Evolutionary conservation across 2,329 filamentous ascomycete species (phyloP), one percentile per base, ranked within the genome.

Genomic region (Alternaria triticina): DNA sequence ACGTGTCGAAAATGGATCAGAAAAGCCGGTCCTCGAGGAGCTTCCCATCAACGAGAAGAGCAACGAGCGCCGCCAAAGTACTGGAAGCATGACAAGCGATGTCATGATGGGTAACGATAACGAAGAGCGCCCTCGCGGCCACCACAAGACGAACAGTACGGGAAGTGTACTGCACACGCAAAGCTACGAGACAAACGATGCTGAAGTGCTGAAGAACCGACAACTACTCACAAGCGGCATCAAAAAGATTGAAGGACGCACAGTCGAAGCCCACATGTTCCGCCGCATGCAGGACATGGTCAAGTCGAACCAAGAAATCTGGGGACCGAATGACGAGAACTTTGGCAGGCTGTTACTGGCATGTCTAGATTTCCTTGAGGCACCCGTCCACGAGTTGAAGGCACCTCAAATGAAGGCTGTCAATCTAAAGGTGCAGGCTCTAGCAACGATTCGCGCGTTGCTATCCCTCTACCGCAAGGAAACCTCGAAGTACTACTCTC

Each of bases 201-300:
- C 78, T n/a, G 80, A 82, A 74, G 82, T 77, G 43, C 75, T 79
- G 60, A 83, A 80, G 67, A 84, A 79, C 66, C 81, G 77, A 8
- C 87, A 90, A 47, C 83, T 94, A 23, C 84, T 95, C 6, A 87
- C 90, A 30, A 94, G 91, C 70, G 92, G 90, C 54, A 91, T 94
- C 69, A 83, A 88, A 55, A 91, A 91, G 67, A 90, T 94, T 70
- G 89, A 89, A 69, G 85, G 87, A 28, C 88, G 88, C 71, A 88
- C 88, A 1, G 86, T 95, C n/a, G 92, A 94, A 74, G 91, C 92
- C 4, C 91, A 94, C 74, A 91, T 91, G 60, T 93, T 94, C 84
- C 88, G 91, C 57, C 91, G 92, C 73, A 83, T 94, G 52, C 91
- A 94, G 77, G 89, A 89, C 43, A 86, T 94, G 67, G 86, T 93